Percentiles rank a stretch among this genome's conserved stretches.
phyloP scores from a whole-genome alignment of 768 basidiomycete genomes.

The Russula brevipes region DNA sequence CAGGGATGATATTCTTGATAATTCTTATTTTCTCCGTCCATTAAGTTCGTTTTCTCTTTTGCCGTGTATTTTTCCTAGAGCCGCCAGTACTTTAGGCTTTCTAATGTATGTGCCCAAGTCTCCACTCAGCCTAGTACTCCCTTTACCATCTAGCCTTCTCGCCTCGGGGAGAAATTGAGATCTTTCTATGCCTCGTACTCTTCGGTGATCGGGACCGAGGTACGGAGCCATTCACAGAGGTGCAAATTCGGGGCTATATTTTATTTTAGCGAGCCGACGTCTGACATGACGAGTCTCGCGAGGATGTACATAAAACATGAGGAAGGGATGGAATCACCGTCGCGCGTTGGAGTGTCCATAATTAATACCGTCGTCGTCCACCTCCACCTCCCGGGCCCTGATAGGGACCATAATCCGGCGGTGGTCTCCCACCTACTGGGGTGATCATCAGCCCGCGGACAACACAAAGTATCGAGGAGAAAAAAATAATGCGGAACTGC shows the following conservation, averaged over 20 bases:
- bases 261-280: slow-evolving; percentile 12
- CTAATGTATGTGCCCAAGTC: slow-evolving; percentile 14
- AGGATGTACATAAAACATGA: slow-evolving; percentile 1
- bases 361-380: slow-evolving; percentile 21
- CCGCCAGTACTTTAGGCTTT: slow-evolving; percentile 13
- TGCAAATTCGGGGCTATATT: slow-evolving; percentile 10
- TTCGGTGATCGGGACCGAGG: too few species aligned
- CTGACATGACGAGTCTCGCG: neutral
- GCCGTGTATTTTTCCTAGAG: slow-evolving; percentile 12
- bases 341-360: neutral
- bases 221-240: neutral
- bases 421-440: slow-evolving; percentile 57
- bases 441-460: slow-evolving; percentile 3
- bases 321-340: neutral
- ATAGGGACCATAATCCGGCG: slow-evolving; percentile 84
- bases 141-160: neutral
- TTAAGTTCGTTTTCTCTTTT: neutral
- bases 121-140: neutral
- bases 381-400: slow-evolving; percentile 53
- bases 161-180: neutral
- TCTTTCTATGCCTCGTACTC: too few species aligned
- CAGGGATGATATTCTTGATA: slow-evolving; percentile 4
- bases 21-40: slow-evolving; percentile 5
- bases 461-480: neutral
- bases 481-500: neutral